Evolutionary conservation across 768 basidiomycete genomes (phyloP), one percentile per base, ranked within the genome.

Genomic region (Rossbeevera mucosa): DNA sequence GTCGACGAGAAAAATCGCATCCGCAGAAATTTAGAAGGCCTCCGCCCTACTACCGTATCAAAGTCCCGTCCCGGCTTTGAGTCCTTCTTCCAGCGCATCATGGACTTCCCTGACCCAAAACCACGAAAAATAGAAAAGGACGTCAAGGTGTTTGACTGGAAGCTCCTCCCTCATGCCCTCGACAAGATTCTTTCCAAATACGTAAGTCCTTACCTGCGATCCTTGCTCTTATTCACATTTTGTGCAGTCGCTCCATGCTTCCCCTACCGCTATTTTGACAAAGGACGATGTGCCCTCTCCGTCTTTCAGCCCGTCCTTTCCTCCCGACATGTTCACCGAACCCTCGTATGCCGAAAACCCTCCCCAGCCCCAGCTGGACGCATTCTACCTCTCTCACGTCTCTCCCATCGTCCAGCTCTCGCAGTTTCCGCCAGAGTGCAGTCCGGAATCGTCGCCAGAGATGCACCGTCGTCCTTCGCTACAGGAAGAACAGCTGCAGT

Each of bases 1-100:
- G 88, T 96, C 44, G 93, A 96, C 70, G 95, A 97, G 77, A 97
- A 95, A 78, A 97, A 97, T 63, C 78, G 95, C 48, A 95, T 97
- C 61, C 77, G 95, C 56, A 80, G 94, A 51, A 98, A 98, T 69
- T 75, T 99, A 26, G 94, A 99, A 68, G 91, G 90, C 22, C 87
- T 96, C 64, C 79, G 85, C 47, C 95, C 95, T 1, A 86, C 82
- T 50, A 96, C 94, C 1, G 84, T 97, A 4, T 88, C 88, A 25
- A 99, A 96, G 74, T 81, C 82, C 65, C 88, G 90, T 59, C 73
- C 79, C 0, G 87, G 84, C 11, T 85, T 81, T 52, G 89, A 90
- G 60, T 76, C 80, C n/a, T 91, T 97, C 68, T 99, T 97, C 78
- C 85, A 89, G 72, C 79, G 85, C 59, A 94, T 99, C 73, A 97